phyloP scores from a whole-genome alignment of 2,329 filamentous ascomycete genomes.

The Penicillium fuscoglaucum region DNA sequence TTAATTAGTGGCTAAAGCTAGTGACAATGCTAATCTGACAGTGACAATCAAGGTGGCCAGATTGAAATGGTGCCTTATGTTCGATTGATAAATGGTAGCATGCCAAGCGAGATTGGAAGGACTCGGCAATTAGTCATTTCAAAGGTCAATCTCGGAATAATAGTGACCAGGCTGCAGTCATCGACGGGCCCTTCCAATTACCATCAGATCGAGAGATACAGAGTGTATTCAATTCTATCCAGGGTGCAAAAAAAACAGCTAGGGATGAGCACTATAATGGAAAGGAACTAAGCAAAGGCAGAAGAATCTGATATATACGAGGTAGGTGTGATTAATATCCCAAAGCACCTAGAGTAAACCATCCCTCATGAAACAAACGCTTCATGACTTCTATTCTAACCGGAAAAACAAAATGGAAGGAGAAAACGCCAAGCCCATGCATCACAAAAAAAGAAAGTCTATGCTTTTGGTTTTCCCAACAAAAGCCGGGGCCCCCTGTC shows the following conservation, averaged over 20 bases:
- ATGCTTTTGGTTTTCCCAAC: slow-evolving; percentile 12
- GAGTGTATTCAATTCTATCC: not conserved
- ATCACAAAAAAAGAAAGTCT: slow-evolving; percentile 14
- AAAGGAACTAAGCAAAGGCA: not conserved
- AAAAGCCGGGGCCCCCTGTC: not conserved
- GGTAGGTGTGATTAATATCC: not conserved
- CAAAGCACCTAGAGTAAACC: not conserved
- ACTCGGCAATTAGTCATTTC: too few species aligned
- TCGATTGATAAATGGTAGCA: too few species aligned
- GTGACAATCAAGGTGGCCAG: too few species aligned
- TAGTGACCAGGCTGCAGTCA: not conserved
- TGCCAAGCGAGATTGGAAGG: too few species aligned
- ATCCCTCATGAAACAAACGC: slow-evolving; percentile 6
- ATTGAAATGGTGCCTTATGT: too few species aligned
- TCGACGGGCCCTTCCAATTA: not conserved
- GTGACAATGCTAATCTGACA: not conserved
- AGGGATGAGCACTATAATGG: not conserved
- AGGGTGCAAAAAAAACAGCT: not conserved
- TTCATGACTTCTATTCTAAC: slow-evolving; percentile 16
- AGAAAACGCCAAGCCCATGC: slow-evolving; percentile 27
- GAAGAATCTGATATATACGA: not conserved
- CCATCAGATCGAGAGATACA: not conserved
- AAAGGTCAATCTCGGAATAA: not conserved
- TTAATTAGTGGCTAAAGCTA: not conserved
- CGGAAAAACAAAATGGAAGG: slow-evolving; percentile 1